Conservation (phyloP, 768 basidiomycete genomes). For the Tulasnella sp. region DNA sequence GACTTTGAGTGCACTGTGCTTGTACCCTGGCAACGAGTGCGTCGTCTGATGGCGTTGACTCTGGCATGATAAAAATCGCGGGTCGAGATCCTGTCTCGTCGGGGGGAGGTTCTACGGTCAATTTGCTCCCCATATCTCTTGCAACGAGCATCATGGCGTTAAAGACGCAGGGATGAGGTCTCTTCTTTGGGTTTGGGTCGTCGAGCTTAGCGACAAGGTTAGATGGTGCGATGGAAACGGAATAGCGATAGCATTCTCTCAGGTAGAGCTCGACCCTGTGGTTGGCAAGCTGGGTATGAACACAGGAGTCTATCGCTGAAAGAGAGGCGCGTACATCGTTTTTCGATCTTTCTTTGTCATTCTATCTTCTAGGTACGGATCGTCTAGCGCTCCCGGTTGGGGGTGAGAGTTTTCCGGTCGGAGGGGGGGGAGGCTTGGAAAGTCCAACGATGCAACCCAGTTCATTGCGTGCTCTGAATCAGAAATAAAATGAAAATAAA, state of each 20-base stretch:
- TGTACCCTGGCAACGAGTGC: background rate
- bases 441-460: background rate
- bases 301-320: background rate
- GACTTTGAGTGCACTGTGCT: background rate
- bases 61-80: background rate
- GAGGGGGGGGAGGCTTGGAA: background rate
- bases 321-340: background rate
- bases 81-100: background rate
- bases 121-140: background rate
- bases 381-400: background rate
- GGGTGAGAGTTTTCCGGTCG: background rate
- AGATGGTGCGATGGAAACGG: background rate
- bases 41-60: background rate
- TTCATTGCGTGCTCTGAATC: background rate
- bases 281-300: background rate
- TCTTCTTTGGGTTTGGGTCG: background rate
- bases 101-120: background rate
- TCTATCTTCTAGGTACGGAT: background rate
- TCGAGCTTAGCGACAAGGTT: background rate
- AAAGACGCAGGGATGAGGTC: background rate
- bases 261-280: background rate
- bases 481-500: background rate
- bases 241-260: background rate
- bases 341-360: background rate
- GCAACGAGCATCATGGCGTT: background rate